Percentiles rank a stretch among this genome's conserved stretches.
These are phyloP conservation scores for Elaphomyces granulatus DNA, from an alignment of 495 filamentous ascomycete genomes.

Conservation along the genomic window DNA sequence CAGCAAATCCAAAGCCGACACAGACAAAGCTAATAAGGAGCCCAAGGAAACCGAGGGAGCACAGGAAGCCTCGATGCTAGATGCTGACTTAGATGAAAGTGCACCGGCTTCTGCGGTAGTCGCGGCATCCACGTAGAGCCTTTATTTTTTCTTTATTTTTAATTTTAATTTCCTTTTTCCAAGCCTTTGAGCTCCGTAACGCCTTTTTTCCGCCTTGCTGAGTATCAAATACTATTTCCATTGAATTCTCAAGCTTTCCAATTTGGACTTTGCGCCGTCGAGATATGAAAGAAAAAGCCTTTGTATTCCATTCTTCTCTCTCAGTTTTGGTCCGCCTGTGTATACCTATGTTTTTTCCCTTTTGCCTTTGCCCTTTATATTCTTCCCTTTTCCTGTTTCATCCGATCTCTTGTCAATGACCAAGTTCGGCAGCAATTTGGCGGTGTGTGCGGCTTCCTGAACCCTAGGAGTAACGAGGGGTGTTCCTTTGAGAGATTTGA, in stretches of 20 bases:
- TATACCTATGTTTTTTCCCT: neutral
- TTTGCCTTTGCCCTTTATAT: neutral
- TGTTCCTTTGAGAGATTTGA: too few species aligned
- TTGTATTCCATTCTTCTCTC: neutral
- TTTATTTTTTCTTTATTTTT: slow-evolving; percentile 2
- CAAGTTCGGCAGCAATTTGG: too few species aligned
- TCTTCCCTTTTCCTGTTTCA: neutral
- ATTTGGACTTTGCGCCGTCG: neutral
- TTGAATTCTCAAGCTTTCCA: too few species aligned
- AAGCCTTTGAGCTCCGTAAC: neutral
- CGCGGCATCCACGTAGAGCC: slow-evolving; percentile 2
- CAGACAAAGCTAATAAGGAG: slow-evolving; percentile 15
- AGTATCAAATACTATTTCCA: too few species aligned
- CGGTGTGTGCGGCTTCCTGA: too few species aligned
- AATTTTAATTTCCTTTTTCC: neutral
- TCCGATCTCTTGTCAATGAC: too few species aligned
- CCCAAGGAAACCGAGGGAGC: slow-evolving; percentile 17
- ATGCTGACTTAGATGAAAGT: neutral
- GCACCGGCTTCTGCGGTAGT: slow-evolving; percentile 6
- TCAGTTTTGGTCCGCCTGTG: neutral
- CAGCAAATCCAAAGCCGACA: slow-evolving; percentile 26
- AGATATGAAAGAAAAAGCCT: neutral
- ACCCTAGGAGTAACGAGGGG: too few species aligned
- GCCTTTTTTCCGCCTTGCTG: neutral
- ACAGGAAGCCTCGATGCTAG: neutral